phyloP scores from a whole-genome alignment of 2,329 filamentous ascomycete species.

The Fusarium austroafricanum region DNA sequence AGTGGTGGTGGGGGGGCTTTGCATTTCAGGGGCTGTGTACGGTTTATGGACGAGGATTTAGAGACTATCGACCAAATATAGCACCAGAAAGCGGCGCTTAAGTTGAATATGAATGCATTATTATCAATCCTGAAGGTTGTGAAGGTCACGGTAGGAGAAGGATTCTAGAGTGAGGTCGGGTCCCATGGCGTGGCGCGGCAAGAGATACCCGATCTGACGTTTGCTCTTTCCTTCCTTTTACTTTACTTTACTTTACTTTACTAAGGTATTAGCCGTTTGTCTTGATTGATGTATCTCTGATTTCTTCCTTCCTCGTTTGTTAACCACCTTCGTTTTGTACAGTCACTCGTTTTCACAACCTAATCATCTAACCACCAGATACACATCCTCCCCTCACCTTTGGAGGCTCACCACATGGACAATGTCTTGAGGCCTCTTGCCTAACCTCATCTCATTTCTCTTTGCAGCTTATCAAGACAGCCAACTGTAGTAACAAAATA shows the following conservation, averaged over 20 bases:
- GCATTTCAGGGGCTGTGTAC: constrained; percentile 3
- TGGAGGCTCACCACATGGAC: background rate
- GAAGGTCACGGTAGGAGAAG: background rate
- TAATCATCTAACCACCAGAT: background rate
- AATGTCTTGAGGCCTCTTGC: constrained; percentile 20
- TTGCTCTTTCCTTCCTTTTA: constrained; percentile 15
- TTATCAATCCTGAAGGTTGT: background rate
- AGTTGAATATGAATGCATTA: constrained; percentile 12
- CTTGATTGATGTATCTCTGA: background rate
- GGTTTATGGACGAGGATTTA: constrained; percentile 16
- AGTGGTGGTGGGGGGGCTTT: constrained; percentile 21
- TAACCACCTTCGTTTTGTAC: background rate
- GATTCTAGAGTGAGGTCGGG: background rate
- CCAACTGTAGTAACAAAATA: constrained; percentile 23
- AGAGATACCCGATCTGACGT: constrained; percentile 16
- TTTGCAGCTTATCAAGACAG: background rate
- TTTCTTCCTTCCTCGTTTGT: background rate
- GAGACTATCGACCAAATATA: constrained; percentile 22
- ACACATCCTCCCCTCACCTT: background rate
- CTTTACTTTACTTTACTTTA: constrained; percentile 2
- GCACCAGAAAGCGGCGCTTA: constrained; percentile 22
- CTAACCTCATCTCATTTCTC: background rate
- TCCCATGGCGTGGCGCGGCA: constrained; percentile 5
- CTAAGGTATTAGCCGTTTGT: background rate
- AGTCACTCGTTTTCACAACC: background rate